Base-by-base conservation (phyloP, 805 yeast genomes). In the Kodamaea nitidulidarum region DNA sequence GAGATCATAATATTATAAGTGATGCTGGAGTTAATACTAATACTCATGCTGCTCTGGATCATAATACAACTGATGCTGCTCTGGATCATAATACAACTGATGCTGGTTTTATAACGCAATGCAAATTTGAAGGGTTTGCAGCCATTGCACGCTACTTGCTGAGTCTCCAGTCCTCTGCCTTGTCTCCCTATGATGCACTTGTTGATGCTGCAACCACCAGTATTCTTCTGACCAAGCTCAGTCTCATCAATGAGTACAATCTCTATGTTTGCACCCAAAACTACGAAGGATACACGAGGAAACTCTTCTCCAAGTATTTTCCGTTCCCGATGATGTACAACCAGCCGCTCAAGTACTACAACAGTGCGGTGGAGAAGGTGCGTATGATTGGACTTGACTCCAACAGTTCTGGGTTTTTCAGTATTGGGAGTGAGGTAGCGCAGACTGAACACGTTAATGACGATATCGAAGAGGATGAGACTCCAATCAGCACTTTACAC, bases 321-420 rank as follows among this genome's bases (percentile, higher is more conserved):
- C 82, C 85, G 5, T 84, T 83, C 61, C 91, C 90, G 7, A 71
- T 81, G 75, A 85, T 82, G 73, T 83, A 82, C 54, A 76, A 75
- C 44, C 78, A 81, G 15, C 88, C 90, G 1, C 46, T 77, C 27
- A 63, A 60, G 30, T 65, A 67, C 41, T 69, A 68, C 48, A 52
- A 56, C 37, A 40, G 45, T 29, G 74, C 74, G 1, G 60, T 62
- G 40, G 59, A 55, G 14, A 62, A 58, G 42, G 62, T 63, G 9
- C 47, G 54, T 33, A 32, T 50, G 11, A 44, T 61, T 5, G 72
- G 71, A 2, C 53, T 68, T 21, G 52, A 54, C 10, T 38, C 50
- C 4, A 52, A 49, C 15, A 52, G 49, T 26, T 42, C 48, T 0
- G 61, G 66, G 20, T 61, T 68, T 36, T 64, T 67, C 25, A 51